Base-by-base conservation (phyloP, 1,284 basidiomycete species). In the Lentinus polychrous region DNA sequence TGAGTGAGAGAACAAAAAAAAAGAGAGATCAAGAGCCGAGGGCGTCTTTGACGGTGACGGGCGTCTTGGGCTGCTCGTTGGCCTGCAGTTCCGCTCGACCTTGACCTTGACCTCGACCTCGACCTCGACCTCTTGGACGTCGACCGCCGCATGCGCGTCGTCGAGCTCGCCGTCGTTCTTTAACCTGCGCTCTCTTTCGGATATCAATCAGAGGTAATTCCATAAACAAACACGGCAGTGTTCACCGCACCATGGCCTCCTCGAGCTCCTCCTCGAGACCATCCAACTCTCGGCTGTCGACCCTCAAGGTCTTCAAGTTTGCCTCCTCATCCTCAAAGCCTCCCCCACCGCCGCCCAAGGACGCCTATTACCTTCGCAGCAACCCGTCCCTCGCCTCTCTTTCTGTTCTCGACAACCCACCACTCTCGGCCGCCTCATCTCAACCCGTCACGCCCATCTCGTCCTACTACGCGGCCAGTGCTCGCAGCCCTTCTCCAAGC, bases 261-360 rank as follows among this genome's bases (percentile, higher is more conserved):
- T 54, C 60, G 51, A 52, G 54, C 49, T 55, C 49, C 50, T 46
- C 55, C 5, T 60, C 62, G 51, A 55, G 61, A 50, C 65, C 64
- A 49, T 61, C 62, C 43, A 65, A 64, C 46, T 80, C 81, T 18
- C 74, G 79, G 22, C 81, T 84, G 56, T 78, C 79, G 11, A 70
- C 78, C 0, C 63, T 84, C 59, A 81, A 77, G 55, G 72, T 79
- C 22, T 83, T 85, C 72, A 76, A 73, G 57, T 66, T 76, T 45
- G 55, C 61, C 32, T 54, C 61, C 17, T 51, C 45, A 51, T 49
- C 54, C 20, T 52, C 59, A 22, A 66, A 66, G 49, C 78, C 81
- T 1, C 84, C 79, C 0, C 76, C 76, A 4, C 75, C 71, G 8
- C 84, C 84, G 1, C 84, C 84, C 31, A 87, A 87, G 66, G 85